Evolutionary conservation across 2,329 filamentous ascomycete genomes (phyloP).

Genomic region (Pseudogymnoascus sp.): DNA sequence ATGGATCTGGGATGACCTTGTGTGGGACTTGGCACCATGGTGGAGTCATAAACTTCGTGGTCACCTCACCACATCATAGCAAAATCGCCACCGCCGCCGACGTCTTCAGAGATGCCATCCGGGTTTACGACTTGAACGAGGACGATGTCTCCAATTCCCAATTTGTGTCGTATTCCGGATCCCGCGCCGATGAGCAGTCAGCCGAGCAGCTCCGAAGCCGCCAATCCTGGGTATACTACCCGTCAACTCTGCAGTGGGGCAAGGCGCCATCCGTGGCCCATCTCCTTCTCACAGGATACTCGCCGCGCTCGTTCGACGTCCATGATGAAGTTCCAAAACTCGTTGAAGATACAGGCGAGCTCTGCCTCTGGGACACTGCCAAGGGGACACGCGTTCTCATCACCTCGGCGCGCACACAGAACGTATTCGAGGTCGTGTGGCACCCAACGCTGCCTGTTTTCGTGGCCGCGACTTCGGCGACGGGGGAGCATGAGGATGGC

Average conservation of each 20-base stretch:
- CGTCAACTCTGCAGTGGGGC: constrained; percentile 57
- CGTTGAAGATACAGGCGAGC: constrained; percentile 49
- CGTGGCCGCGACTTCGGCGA: constrained; percentile 49
- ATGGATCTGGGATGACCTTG: constrained; percentile 35
- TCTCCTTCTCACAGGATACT: constrained; percentile 54
- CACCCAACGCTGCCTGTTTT: constrained; percentile 48
- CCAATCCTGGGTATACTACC: constrained; percentile 52
- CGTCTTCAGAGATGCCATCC: constrained; percentile 44
- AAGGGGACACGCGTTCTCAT: constrained; percentile 37
- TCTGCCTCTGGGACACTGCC: constrained; percentile 50
- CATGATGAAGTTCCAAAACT: constrained; percentile 51
- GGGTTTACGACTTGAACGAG: constrained; percentile 44
- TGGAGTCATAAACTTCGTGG: constrained; percentile 56
- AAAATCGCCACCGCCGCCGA: constrained; percentile 54
- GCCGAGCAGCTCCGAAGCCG: constrained; percentile 17
- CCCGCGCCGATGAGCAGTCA: constrained; percentile 18
- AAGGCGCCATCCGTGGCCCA: constrained; percentile 37
- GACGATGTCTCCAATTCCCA: constrained; percentile 28
- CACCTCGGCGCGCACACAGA: constrained; percentile 44
- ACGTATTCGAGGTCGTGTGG: constrained; percentile 59
- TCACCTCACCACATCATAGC: constrained; percentile 37
- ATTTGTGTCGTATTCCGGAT: constrained; percentile 24
- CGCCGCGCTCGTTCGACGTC: constrained; percentile 47
- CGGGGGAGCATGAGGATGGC: constrained; percentile 36
- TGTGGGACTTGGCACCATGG: constrained; percentile 47